phyloP scores from a whole-genome alignment of 768 basidiomycete genomes.

The Leccinellum albellum region DNA sequence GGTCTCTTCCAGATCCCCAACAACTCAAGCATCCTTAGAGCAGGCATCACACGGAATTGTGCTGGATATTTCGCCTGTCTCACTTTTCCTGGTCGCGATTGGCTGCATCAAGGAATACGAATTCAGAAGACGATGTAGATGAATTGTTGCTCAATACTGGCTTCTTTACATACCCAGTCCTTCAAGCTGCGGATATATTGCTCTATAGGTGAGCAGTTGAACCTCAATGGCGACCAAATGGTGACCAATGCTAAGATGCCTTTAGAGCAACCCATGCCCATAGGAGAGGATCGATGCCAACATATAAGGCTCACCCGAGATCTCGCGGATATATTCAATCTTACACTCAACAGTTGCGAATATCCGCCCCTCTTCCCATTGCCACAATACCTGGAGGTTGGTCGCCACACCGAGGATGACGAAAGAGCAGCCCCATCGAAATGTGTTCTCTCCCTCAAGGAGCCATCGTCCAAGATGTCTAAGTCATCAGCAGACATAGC shows the following conservation, averaged over 20 bases:
- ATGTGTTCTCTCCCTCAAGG: conserved; percentile 81
- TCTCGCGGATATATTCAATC: conserved; percentile 80
- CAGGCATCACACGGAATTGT: conserved; percentile 76
- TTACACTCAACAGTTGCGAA: conserved; percentile 46
- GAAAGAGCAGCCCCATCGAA: conserved; percentile 63
- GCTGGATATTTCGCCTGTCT: conserved; percentile 57
- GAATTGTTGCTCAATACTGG: conserved; percentile 82
- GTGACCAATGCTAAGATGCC: background rate
- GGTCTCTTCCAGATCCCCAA: background rate
- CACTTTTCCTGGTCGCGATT: conserved; percentile 57
- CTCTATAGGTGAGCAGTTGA: conserved; percentile 60
- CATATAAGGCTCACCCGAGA: conserved; percentile 88
- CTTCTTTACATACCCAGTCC: conserved; percentile 86
- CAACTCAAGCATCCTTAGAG: conserved; percentile 47
- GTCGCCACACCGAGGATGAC: conserved; percentile 23
- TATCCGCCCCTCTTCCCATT: conserved; percentile 59
- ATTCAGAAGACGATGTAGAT: conserved; percentile 71
- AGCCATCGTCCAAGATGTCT: conserved; percentile 90
- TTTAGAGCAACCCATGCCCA: conserved; percentile 85
- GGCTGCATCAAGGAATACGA: conserved; percentile 69
- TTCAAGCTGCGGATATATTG: conserved; percentile 92
- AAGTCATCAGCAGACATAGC: conserved; percentile 78
- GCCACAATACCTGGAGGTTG: conserved; percentile 68
- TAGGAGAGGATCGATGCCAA: conserved; percentile 95
- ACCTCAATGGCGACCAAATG: background rate